Conservation (phyloP, 2,329 filamentous ascomycete genomes). For the Ascochyta fabae region DNA sequence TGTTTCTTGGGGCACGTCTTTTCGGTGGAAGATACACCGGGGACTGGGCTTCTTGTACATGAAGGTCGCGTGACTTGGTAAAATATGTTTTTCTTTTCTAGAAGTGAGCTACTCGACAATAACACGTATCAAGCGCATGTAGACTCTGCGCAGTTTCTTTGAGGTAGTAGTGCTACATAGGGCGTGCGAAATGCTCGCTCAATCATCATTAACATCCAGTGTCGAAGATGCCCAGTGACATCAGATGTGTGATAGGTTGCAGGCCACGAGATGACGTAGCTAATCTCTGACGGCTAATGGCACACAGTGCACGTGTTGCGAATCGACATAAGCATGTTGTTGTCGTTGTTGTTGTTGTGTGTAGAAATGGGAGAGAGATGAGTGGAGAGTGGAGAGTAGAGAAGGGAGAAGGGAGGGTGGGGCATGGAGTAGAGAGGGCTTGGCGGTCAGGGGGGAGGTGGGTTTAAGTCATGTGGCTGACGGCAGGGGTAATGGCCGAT, state of each 20-base stretch:
- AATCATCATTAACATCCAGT: no score
- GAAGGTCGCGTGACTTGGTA: not conserved
- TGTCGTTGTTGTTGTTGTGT: not conserved
- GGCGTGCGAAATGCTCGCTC: no score
- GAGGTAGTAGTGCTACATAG: no score
- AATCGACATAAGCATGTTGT: not conserved
- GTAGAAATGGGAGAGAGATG: not conserved
- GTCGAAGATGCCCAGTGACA: no score
- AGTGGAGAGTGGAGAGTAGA: not conserved
- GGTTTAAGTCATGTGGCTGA: constrained; percentile 25
- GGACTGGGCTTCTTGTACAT: no score
- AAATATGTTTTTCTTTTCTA: no score
- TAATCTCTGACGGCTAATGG: not conserved
- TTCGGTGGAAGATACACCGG: not conserved
- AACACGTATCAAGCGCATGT: no score
- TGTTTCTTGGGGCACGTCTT: not conserved
- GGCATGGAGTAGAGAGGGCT: not conserved
- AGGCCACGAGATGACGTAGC: no score
- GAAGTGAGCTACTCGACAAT: no score
- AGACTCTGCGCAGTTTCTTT: no score
- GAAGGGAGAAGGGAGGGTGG: no score
- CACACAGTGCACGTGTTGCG: not conserved
- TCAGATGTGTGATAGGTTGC: no score
- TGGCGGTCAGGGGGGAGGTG: constrained; percentile 12
- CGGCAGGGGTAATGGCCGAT: not conserved